These are phyloP conservation scores for Scedosporium boydii DNA, from an alignment of 2,329 filamentous ascomycete genomes.

Conservation along the genomic window DNA sequence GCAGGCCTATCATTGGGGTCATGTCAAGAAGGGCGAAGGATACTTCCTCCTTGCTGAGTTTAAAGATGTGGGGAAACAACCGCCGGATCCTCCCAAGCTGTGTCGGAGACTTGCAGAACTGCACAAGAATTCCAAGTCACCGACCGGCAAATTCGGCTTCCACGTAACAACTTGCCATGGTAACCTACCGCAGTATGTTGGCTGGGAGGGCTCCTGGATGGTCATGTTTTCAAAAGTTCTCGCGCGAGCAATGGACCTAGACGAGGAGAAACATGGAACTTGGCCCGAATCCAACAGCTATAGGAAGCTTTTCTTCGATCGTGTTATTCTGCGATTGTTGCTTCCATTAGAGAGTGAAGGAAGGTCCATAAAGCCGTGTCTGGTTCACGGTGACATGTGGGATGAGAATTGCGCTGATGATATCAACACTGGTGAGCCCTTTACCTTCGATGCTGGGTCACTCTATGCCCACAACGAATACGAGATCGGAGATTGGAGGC, in stretches of 20 bases:
- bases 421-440: conserved; percentile 15
- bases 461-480: conserved; percentile 22
- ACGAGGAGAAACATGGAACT: neutral
- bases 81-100: neutral
- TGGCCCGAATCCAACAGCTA: conserved; percentile 12
- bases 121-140: conserved; percentile 9
- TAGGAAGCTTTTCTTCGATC: conserved; percentile 12
- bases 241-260: neutral
- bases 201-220: neutral
- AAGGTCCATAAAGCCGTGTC: conserved; percentile 18
- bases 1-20: conserved; percentile 11
- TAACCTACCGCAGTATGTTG: neutral
- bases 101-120: neutral
- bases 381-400: conserved; percentile 23
- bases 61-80: neutral
- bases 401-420: conserved; percentile 21
- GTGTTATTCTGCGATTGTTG: conserved; percentile 19
- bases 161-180: conserved; percentile 13
- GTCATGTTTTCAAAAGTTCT: neutral
- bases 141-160: conserved; percentile 20
- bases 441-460: conserved; percentile 20
- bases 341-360: conserved; percentile 17
- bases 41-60: conserved; percentile 12
- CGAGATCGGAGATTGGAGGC: conserved; percentile 17
- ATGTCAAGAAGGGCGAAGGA: conserved; percentile 6